phyloP scores from a whole-genome alignment of 805 yeast genomes.

The Yarrowia divulgata region DNA sequence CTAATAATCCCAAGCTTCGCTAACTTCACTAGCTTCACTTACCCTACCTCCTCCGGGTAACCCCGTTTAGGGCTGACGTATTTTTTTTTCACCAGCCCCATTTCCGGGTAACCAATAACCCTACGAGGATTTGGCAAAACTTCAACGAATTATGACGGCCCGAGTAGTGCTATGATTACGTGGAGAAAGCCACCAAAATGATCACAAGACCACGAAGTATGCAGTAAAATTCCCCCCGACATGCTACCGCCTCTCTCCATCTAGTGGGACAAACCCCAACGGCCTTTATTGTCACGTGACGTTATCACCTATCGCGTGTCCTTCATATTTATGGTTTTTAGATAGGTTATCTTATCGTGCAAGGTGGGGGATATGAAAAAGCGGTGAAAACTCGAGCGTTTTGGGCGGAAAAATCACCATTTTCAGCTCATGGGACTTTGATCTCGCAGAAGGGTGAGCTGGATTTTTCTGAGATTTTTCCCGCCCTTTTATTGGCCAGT shows the following conservation, averaged over 20 bases:
- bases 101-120: constrained; percentile 7
- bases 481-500: no score
- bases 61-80: not conserved
- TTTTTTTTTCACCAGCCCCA: not conserved
- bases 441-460: not conserved
- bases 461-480: not conserved
- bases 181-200: no score
- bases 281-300: constrained; percentile 23
- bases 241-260: not conserved
- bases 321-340: constrained; percentile 12
- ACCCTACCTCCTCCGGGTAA: constrained; percentile 34
- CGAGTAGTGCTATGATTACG: no score
- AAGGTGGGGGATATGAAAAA: constrained; percentile 13
- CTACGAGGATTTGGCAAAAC: not conserved
- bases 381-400: not conserved
- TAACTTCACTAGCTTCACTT: no score
- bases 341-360: constrained; percentile 39
- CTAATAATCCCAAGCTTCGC: no score
- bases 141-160: no score
- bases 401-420: no score
- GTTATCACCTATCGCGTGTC: constrained; percentile 34
- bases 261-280: no score
- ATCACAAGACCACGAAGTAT: no score
- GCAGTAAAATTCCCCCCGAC: not conserved
- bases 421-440: not conserved